A percentile compares a stretch with the other conserved stretches of the same genome.
Evolutionary conservation across 2,329 filamentous ascomycete species (phyloP).

Genomic region (Fusarium subglutinans): DNA sequence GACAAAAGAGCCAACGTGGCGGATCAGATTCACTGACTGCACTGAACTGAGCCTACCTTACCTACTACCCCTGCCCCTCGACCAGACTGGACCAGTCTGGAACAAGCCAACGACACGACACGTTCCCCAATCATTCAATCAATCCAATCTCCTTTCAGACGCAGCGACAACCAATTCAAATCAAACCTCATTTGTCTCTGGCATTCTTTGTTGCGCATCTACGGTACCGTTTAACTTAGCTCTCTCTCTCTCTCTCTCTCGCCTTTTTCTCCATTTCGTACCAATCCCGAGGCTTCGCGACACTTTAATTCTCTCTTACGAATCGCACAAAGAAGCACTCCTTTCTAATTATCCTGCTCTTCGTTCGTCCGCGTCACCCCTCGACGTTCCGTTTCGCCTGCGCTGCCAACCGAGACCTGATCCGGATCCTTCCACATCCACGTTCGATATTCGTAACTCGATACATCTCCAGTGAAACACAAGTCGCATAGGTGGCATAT

Average conservation of each 20-base stretch:
- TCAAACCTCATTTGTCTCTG: slow-evolving; percentile 40
- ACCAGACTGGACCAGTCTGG: slow-evolving; percentile 20
- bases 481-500: slow-evolving; percentile 16
- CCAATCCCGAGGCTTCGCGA: not conserved
- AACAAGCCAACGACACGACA: slow-evolving; percentile 35
- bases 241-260: not conserved
- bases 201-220: slow-evolving; percentile 37
- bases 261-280: slow-evolving; percentile 18
- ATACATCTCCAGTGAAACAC: slow-evolving; percentile 1
- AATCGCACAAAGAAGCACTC: not conserved
- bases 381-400: slow-evolving; percentile 6
- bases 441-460: slow-evolving; percentile 2
- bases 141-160: slow-evolving; percentile 38
- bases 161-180: slow-evolving; percentile 26
- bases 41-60: not conserved
- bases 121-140: slow-evolving; percentile 22
- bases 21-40: not conserved
- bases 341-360: slow-evolving; percentile 30
- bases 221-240: not conserved
- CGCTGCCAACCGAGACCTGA: slow-evolving; percentile 27
- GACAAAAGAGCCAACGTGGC: slow-evolving; percentile 32
- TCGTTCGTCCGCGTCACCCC: slow-evolving; percentile 28
- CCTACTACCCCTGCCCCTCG: not conserved
- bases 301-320: slow-evolving; percentile 14
- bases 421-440: slow-evolving; percentile 23